Evolutionary conservation across 139 green algal genomes (phyloP).

Genomic region (Asterochloris erici): DNA sequence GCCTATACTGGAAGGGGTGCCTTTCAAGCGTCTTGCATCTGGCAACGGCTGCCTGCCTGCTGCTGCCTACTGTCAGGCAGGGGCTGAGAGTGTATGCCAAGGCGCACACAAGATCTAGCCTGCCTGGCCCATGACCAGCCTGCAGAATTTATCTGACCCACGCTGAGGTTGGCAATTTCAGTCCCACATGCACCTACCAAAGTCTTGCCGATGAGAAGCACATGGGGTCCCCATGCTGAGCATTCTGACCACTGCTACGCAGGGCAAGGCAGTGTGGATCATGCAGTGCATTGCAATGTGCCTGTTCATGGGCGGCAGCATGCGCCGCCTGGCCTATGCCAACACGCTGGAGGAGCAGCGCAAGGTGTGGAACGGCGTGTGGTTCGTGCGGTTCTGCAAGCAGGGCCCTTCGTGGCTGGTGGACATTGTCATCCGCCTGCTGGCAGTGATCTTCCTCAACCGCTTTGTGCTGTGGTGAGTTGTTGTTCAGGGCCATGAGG

Average conservation of each 20-base stretch:
- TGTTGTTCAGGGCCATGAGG: no score
- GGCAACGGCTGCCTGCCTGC: neutral
- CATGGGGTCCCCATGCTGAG: no score
- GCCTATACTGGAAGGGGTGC: neutral
- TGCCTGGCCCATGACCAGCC: no score
- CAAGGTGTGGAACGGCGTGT: conserved; percentile 68
- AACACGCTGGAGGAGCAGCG: conserved; percentile 75
- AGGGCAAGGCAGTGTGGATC: conserved; percentile 79
- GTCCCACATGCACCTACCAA: no score
- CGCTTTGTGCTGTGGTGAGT: conserved; percentile 64
- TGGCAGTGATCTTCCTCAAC: conserved; percentile 65
- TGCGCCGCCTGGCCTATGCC: conserved; percentile 67
- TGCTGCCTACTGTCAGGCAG: no score
- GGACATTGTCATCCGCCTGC: conserved; percentile 56
- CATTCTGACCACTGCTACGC: neutral
- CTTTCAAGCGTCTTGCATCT: neutral
- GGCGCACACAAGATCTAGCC: no score
- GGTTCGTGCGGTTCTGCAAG: conserved; percentile 64
- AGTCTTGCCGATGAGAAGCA: no score
- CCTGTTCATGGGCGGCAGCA: conserved; percentile 47
- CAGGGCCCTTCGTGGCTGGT: conserved; percentile 61
- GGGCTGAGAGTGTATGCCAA: neutral
- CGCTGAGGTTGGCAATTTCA: no score
- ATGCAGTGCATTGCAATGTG: conserved; percentile 45
- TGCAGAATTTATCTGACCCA: no score